Evolutionary conservation across 192 early-diverging fungal species (phyloP), one percentile per base, ranked within the genome.

Genomic region (Linderina pennispora): DNA sequence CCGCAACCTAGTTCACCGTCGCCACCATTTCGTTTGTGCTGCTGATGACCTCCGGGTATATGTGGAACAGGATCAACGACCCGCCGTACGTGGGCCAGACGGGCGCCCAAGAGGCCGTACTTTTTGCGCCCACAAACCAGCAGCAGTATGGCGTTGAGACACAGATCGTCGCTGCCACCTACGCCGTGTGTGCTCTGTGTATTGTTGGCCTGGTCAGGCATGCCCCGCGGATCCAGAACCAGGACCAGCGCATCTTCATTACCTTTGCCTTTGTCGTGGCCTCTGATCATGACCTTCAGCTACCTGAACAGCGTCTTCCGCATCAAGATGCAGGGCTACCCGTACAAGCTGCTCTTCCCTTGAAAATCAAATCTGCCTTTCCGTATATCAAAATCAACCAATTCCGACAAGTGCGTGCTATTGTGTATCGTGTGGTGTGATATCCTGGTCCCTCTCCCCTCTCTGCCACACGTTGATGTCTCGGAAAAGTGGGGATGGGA

Each of bases 291-390:
- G 37, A 49, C 48, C 19, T 66, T 52, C 50, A 74, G 70, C 53
- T 74, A 66, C 39, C 36, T 74, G 43, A 66, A 66, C 59, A 67
- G 59, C 40, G 63, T 74, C 23, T 74, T 74, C 59, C 59, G 70
- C 28, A 47, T 62, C 32, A 74, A 74, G 53, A 66, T 66, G 53
- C 50, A 58, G 3, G 58, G 53, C 5, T 74, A 74, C 26, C 70
- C 70, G 28, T 67, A 50, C 48, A 57, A 40, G 43, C 48, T 74
- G 53, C 50, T 74, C 15, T 52, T 74, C 15, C 58, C 53, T 32
- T 74, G 40, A 33, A 33, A 7, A 40, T 7, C 10, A 5, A 2
- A n/a, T n/a, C n/a, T n/a, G n/a, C n/a, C n/a, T n/a, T n/a, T n/a
- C n/a, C n/a, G n/a, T n/a, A n/a, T n/a, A n/a, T n/a, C n/a, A n/a